Percentiles rank a stretch among this genome's conserved stretches.
Evolutionary conservation across 2,329 filamentous ascomycete species (phyloP).

Genomic region (Monosporascus sp.): DNA sequence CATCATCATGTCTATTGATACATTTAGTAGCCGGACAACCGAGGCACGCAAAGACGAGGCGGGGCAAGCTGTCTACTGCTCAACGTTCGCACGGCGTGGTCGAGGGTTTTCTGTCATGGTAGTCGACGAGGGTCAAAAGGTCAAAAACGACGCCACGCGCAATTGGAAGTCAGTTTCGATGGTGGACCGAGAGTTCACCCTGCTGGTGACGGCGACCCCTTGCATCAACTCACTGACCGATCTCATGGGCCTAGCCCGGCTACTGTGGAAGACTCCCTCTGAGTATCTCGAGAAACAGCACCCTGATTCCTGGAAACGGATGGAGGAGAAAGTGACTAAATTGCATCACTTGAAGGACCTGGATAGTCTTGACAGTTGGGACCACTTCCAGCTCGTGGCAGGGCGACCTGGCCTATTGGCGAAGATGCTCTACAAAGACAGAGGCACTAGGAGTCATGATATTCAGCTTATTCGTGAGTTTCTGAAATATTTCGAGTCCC

Average conservation of each 20-base stretch:
- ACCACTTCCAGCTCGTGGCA: slow-evolving; percentile 16
- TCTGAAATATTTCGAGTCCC: slow-evolving; percentile 20
- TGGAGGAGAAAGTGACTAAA: neutral
- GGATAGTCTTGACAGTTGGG: neutral
- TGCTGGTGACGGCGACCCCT: slow-evolving; percentile 25
- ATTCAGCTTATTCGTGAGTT: slow-evolving; percentile 16
- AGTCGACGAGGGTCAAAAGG: slow-evolving; percentile 25
- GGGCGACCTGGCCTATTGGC: slow-evolving; percentile 16
- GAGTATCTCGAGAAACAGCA: slow-evolving; percentile 7
- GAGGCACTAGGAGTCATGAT: neutral
- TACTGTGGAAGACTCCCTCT: slow-evolving; percentile 18
- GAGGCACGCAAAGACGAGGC: neutral
- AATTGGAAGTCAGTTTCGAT: slow-evolving; percentile 20
- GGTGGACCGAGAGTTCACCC: slow-evolving; percentile 19
- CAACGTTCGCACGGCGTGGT: slow-evolving; percentile 11
- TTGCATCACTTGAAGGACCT: slow-evolving; percentile 9
- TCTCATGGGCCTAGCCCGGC: slow-evolving; percentile 15
- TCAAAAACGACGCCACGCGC: slow-evolving; percentile 17
- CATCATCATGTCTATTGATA: slow-evolving; percentile 21
- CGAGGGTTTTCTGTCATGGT: slow-evolving; percentile 23
- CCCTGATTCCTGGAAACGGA: neutral
- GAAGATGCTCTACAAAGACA: slow-evolving; percentile 10
- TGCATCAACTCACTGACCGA: slow-evolving; percentile 21
- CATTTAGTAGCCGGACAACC: slow-evolving; percentile 18
- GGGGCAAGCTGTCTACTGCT: slow-evolving; percentile 5